phyloP scores from a whole-genome alignment of 805 yeast genomes.

The Suhomyces tanzawaensis region DNA sequence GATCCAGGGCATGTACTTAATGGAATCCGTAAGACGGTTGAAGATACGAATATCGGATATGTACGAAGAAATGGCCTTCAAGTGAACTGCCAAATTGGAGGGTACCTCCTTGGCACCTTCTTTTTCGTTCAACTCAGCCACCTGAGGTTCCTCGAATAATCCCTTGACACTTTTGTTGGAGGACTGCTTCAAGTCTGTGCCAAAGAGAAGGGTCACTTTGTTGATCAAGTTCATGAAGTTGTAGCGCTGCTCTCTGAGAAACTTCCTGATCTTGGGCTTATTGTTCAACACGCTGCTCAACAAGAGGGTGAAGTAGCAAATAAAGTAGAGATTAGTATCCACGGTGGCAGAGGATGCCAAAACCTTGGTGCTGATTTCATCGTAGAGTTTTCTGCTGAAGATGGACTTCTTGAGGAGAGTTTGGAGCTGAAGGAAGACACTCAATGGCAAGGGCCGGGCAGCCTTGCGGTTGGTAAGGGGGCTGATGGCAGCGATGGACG shows the following conservation, averaged over 20 bases:
- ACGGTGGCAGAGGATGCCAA: slow-evolving; percentile 32
- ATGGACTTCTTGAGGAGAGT: slow-evolving; percentile 29
- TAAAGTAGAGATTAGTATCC: slow-evolving; percentile 40
- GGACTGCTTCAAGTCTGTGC: slow-evolving; percentile 15
- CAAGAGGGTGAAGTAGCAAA: slow-evolving; percentile 42
- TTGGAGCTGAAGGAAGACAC: slow-evolving; percentile 27
- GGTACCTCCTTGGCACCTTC: slow-evolving; percentile 1
- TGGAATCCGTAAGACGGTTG: slow-evolving; percentile 39
- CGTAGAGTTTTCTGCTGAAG: slow-evolving; percentile 38
- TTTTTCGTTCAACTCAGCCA: neutral
- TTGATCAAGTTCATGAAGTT: slow-evolving; percentile 18
- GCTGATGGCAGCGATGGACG: slow-evolving; percentile 14
- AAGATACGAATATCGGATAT: slow-evolving; percentile 42
- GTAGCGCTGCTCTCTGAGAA: slow-evolving; percentile 24
- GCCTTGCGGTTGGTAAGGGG: slow-evolving; percentile 9
- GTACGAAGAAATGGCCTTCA: slow-evolving; percentile 35
- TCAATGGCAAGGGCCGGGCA: slow-evolving; percentile 18
- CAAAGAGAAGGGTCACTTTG: slow-evolving; percentile 8
- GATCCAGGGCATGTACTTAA: slow-evolving; percentile 46
- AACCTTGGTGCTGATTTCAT: slow-evolving; percentile 40
- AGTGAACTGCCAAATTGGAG: slow-evolving; percentile 31
- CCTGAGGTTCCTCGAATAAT: slow-evolving; percentile 5
- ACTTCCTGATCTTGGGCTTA: slow-evolving; percentile 30
- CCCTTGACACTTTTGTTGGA: slow-evolving; percentile 13
- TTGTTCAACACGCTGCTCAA: slow-evolving; percentile 36